Evolutionary conservation across 2,329 filamentous ascomycete species (phyloP).

Genomic region (Monosporascus sp.): DNA sequence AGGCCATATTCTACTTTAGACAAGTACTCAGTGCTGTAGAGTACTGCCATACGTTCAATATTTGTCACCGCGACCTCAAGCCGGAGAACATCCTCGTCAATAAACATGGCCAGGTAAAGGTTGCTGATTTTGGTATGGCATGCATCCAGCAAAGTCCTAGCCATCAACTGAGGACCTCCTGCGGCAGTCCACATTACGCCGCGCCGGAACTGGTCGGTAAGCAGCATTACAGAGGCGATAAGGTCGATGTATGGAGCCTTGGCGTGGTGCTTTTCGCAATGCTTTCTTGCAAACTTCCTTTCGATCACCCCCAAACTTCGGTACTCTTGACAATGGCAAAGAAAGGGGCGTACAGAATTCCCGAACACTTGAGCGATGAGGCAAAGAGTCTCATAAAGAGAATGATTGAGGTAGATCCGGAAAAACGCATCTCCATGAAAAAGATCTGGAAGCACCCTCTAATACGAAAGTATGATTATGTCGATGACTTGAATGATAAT

Average conservation of each 20-base stretch:
- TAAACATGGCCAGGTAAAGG: conserved; percentile 70
- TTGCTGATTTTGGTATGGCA: conserved; percentile 98
- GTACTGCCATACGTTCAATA: conserved; percentile 91
- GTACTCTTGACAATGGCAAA: conserved; percentile 58
- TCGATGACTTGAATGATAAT: conserved; percentile 59
- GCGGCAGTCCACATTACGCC: conserved; percentile 94
- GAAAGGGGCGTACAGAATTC: conserved; percentile 56
- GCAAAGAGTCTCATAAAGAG: conserved; percentile 72
- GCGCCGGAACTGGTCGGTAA: conserved; percentile 82
- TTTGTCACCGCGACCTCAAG: conserved; percentile 94
- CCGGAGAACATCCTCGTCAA: conserved; percentile 94
- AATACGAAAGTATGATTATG: conserved; percentile 74
- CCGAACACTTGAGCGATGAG: conserved; percentile 58
- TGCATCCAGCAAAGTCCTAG: conserved; percentile 77
- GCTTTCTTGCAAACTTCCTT: conserved; percentile 78
- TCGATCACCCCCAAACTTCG: conserved; percentile 59
- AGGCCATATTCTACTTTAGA: conserved; percentile 79
- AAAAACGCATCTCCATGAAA: conserved; percentile 70
- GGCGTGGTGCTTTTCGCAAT: conserved; percentile 87
- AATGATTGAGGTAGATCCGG: conserved; percentile 76
- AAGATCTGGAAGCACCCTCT: conserved; percentile 84
- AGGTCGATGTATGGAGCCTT: conserved; percentile 91
- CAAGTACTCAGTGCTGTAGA: conserved; percentile 90
- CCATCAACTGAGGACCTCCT: conserved; percentile 79
- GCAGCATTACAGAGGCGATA: conserved; percentile 67